A percentile compares a stretch with the other conserved stretches of the same genome.
Conservation (phyloP, 305 asterid genomes). For the Fraxinus dipetala region DNA sequence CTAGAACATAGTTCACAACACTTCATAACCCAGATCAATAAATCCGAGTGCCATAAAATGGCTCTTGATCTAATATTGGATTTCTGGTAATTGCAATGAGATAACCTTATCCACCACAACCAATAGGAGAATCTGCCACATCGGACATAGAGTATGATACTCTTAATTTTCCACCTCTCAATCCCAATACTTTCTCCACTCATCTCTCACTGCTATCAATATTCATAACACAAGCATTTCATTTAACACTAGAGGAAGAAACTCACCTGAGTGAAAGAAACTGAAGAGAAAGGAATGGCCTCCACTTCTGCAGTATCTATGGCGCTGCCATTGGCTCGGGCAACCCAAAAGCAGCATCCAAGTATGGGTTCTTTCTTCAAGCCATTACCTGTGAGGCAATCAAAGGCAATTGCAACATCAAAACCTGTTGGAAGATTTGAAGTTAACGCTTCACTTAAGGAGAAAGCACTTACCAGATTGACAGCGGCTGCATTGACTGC, state of each 20-base stretch:
- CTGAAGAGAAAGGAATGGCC: slow-evolving; percentile 45
- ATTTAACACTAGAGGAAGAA: slow-evolving; percentile 13
- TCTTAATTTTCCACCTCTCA: slow-evolving; percentile 57
- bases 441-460: slow-evolving; percentile 64
- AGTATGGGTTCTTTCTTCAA: slow-evolving; percentile 45
- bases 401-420: slow-evolving; percentile 28
- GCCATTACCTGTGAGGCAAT: slow-evolving; percentile 46
- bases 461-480: slow-evolving; percentile 67
- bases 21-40: background rate
- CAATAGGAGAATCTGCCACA: slow-evolving; percentile 54
- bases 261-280: slow-evolving; percentile 6
- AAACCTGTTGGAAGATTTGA: slow-evolving; percentile 40
- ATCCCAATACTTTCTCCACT: slow-evolving; percentile 21
- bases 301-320: slow-evolving; percentile 64
- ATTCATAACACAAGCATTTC: slow-evolving; percentile 15
- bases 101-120: slow-evolving; percentile 62
- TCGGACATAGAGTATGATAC: slow-evolving; percentile 27
- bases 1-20: background rate
- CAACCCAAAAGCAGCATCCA: slow-evolving; percentile 46
- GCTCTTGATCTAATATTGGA: background rate
- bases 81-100: slow-evolving; percentile 23
- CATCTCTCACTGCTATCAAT: slow-evolving; percentile 17
- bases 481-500: slow-evolving; percentile 75
- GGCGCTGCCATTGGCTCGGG: slow-evolving; percentile 51
- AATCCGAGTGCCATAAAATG: background rate